A percentile compares a stretch with the other conserved stretches of the same genome.
phyloP scores from a whole-genome alignment of 1,139 yeast genomes.

The Kodamaea ohmeri region DNA sequence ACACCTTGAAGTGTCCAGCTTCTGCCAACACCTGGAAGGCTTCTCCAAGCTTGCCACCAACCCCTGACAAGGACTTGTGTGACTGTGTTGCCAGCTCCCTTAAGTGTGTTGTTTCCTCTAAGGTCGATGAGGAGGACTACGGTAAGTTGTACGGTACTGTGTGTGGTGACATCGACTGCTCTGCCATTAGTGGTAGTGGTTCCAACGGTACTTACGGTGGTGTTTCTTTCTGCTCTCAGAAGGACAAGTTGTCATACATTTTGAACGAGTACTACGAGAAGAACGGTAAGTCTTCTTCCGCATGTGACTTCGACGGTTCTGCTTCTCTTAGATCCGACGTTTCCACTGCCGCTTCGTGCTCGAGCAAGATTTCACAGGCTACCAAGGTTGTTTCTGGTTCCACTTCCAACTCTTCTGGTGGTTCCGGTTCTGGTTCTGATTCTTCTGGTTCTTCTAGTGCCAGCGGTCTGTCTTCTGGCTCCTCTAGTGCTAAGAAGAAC shows the following conservation, averaged over 20 bases:
- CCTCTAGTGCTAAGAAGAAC: slow-evolving; percentile 22
- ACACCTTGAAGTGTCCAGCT: slow-evolving; percentile 37
- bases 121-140: slow-evolving; percentile 32
- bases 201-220: slow-evolving; percentile 40
- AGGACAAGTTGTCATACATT: slow-evolving; percentile 40
- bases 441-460: slow-evolving; percentile 15
- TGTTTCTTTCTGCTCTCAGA: slow-evolving; percentile 38
- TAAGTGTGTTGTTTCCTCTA: slow-evolving; percentile 35
- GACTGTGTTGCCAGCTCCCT: slow-evolving; percentile 36
- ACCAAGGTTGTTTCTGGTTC: slow-evolving; percentile 17
- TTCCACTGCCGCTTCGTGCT: slow-evolving; percentile 31
- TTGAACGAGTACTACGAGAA: slow-evolving; percentile 40
- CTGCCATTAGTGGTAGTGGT: slow-evolving; percentile 38
- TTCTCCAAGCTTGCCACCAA: slow-evolving; percentile 42
- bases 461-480: slow-evolving; percentile 31
- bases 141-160: slow-evolving; percentile 34
- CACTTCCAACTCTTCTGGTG: slow-evolving; percentile 15
- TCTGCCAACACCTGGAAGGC: slow-evolving; percentile 39
- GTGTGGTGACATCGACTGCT: slow-evolving; percentile 38
- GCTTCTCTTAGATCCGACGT: slow-evolving; percentile 33
- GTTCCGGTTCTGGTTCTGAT: neutral
- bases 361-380: slow-evolving; percentile 27
- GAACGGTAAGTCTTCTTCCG: slow-evolving; percentile 27
- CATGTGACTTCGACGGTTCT: slow-evolving; percentile 44
- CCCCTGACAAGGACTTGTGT: slow-evolving; percentile 41